Evolutionary conservation across 2,329 filamentous ascomycete genomes (phyloP).

Genomic region (Aspergillus fischeri): DNA sequence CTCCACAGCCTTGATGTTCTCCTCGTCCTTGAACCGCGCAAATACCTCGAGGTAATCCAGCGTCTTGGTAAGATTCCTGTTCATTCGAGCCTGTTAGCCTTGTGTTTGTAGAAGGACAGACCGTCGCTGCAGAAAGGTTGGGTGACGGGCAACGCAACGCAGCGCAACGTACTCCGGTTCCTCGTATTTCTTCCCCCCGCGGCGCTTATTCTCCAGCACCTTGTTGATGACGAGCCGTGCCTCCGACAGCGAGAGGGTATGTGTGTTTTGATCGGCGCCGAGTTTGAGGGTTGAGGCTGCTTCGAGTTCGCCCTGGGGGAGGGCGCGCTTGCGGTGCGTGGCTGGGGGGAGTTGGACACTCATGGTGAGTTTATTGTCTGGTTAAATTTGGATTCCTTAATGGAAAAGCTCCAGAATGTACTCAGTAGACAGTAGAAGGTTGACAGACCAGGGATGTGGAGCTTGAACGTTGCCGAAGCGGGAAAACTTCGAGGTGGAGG

Average conservation of each 20-base stretch:
- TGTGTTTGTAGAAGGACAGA: not conserved
- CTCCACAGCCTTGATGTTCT: constrained; percentile 92
- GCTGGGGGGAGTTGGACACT: constrained; percentile 33
- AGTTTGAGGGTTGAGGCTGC: constrained; percentile 76
- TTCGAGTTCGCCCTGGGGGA: constrained; percentile 68
- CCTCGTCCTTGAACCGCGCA: constrained; percentile 90
- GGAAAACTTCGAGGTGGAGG: constrained; percentile 11
- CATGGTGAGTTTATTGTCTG: constrained; percentile 18
- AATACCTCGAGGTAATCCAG: constrained; percentile 92
- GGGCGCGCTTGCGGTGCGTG: constrained; percentile 39
- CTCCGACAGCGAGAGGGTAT: constrained; percentile 88
- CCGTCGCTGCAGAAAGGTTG: not conserved
- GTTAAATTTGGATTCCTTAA: not conserved
- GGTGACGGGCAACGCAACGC: not conserved
- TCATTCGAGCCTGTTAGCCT: not conserved
- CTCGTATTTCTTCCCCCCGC: constrained; percentile 75
- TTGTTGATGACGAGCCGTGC: constrained; percentile 89
- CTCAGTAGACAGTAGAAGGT: not conserved
- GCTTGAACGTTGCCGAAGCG: constrained; percentile 13
- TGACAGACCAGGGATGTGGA: not conserved
- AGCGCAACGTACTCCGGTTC: constrained; percentile 67
- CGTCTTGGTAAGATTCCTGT: constrained; percentile 72
- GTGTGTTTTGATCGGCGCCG: constrained; percentile 89
- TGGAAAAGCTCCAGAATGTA: not conserved
- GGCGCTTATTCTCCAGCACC: constrained; percentile 73